Base-by-base conservation (phyloP, 1,139 yeast genomes). In the Taphrina flavorubra region DNA sequence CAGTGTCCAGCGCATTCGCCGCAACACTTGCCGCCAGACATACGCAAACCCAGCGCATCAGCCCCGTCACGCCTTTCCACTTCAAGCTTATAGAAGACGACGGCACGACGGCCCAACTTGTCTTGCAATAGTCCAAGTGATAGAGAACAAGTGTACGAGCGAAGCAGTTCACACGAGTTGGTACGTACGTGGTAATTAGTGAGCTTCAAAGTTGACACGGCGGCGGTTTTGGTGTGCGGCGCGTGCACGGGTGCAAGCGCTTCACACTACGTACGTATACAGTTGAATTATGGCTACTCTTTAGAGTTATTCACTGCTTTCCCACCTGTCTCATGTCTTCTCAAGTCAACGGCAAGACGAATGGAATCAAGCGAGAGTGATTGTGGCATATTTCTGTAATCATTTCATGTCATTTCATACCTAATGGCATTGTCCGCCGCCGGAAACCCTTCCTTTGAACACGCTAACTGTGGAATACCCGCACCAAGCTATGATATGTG, bases 31-130 rank as follows among this genome's bases (percentile, higher is more conserved):
- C 42, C 14, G 42, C 42, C 10, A 37, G 42, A 16, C 58, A 53
- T 53, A 36, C 20, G 16, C 58, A 53, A 18, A 6, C n/a, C 58
- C 40, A 53, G 42, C 44, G 40, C 58, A 53, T 53, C 58, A 36
- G 31, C 31, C 58, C 58, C 7, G n/a, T 14, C 47, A 44, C 47
- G n/a, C 18, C 31, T 25, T 25, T 25, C 31, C 31, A 25, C 31
- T 25, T 4, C 31, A 25, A 25, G 31, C 31, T 25, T 25, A 4
- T 4, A 25, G 31, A 25, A 25, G 31, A 25, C 31, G n/a, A n/a
- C n/a, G n/a, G n/a, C n/a, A n/a, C n/a, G n/a, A 25, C 31, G 31
- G 31, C 2, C 31, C 4, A 25, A 25, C 31, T 25, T 25, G 1
- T 0, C 4, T 25, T 25, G 4, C 31, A 25, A 25, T 25, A 25